Base-by-base conservation (phyloP, 2,329 filamentous ascomycete species). In the Botryotinia narcissicola region DNA sequence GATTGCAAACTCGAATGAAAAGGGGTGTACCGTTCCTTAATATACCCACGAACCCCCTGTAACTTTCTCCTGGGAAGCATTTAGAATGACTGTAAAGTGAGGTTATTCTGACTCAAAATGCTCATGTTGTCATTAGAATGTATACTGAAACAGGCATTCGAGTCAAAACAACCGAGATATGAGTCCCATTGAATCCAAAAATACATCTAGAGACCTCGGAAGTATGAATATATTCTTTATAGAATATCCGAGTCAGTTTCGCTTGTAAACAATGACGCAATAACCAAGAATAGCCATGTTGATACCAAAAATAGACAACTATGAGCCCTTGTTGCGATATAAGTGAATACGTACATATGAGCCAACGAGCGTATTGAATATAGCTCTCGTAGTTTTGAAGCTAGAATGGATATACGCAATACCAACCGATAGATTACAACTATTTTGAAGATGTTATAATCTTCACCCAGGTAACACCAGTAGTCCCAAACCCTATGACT, bases 61-160 rank as follows among this genome's bases (percentile, higher is more conserved):
- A 35, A 8, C 7, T 7, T 2, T 29, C 7, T 7, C 22, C 14
- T 9, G 7, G 1, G n/a, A 6, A 54, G 29, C 1, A 4, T n/a
- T 3, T 25, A 10, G 7, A 40, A 51, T 67, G 44, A 51, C 8
- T 51, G 44, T 51, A 37, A 51, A 67, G 18, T 3, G 32, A 42
- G 42, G 14, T 5, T 42, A 16, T 37, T n/a, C 12, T 54, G 48
- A n/a, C 48, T n/a, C 25, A 4, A 54, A 51, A 54, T 14, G 1
- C 14, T n/a, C 10, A 54, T 54, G 12, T n/a, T 1, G 25, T 9
- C 2, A 9, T 54, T 0, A n/a, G 10, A 14, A 51, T 51, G 25
- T n/a, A 25, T 51, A n/a, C 12, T n/a, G 51, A 29, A 54, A n/a
- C 51, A 16, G 14, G 5, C 7, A n/a, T 54, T 29, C 51, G 12